Evolutionary conservation across 208 protist species (phyloP), one percentile per base, ranked within the genome.

Genomic region (Crithidia thermophila): DNA sequence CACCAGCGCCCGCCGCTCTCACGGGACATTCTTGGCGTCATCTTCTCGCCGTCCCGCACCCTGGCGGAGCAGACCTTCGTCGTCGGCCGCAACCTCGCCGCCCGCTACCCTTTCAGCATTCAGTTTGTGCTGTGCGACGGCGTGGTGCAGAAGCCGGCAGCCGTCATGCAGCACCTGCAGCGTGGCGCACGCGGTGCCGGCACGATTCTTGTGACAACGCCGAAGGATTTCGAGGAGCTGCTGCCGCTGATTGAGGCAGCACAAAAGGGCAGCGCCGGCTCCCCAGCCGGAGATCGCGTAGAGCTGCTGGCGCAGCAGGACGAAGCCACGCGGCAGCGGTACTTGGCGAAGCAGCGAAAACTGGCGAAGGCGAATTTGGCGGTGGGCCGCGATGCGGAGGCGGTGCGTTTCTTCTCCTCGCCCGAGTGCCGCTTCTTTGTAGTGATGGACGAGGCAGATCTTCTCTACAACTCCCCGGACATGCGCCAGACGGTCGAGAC

Each of bases 21-120:
- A 5, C 82, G 86, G 13, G 53, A 90, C 67, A 80, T 97, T 45
- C 55, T 91, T 21, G 88, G 82, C 14, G 60, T 94, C 27, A 77
- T 97, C 39, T 72, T 97, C 25, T 90, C 89, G 9, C 92, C 92
- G n/a, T 94, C 87, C 1, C 84, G 88, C 40, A 82, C 82, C 5
- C 66, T 97, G 57, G 86, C 92, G 34, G 87, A 92, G 59, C 92
- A 97, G 64, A 97, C 92, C 0, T 97, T 87, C 66, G 79, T 94
- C 20, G 89, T 97, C 9, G 87, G 75, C 11, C 73, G 79, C 34
- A 85, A 80, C 67, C 72, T 97, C 23, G 77, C 81, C 1, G 75
- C 85, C 0, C 82, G 92, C 18, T 87, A 71, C 58, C 84, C 87
- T 13, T 90, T 87, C 56, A 73, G 88, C 47, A 84, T 97, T 21